Evolutionary conservation across 1,284 basidiomycete species (phyloP), one percentile per base, ranked within the genome.

Genomic region (Paramarasmius palmivorus): DNA sequence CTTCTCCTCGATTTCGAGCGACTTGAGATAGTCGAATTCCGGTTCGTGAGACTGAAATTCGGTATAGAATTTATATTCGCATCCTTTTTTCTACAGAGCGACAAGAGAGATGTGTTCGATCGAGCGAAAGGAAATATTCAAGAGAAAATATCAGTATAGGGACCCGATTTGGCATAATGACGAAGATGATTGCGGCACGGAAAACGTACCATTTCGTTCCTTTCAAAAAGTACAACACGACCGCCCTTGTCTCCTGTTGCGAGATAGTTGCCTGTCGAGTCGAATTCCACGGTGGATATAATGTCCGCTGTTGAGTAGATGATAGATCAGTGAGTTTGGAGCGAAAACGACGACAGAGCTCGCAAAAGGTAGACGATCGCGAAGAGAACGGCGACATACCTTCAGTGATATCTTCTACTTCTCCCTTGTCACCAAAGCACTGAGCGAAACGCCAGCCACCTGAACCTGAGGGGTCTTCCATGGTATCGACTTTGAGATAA

Each of bases 31-130:
- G 79, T 99, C 97, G 73, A 99, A 99, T 73, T 99, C 97, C 55
- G 97, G 97, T 72, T 99, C 97, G 72, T 99, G 97, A 41, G 94
- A 97, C 80, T 99, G 97, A 70, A 99, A 97, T 74, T 99, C 97
- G 57, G 97, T 99, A 74, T 99, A 98, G 74, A 99, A 99, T 75
- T 98, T 98, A 86, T 99, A 99, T 76, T 99, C 97, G 79, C 97
- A 99, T 57, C 95, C 95, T 73, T 98, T 98, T 91, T 99, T 99
- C 92, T 95, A 68, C 41, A 49, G 49, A 36, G 47, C 48, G 19
- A 29, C 36, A 34, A 19, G 49, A 59, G 59, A 53, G 55, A 45
- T 53, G 57, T 49, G 32, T 37, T 37, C 38, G 54, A 58, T 55
- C 34, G 38, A 53, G 50, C 14, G 19, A 14, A 42, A 29, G 29